phyloP scores from a whole-genome alignment of 306 rosid genomes.

The Prunus salicina region DNA sequence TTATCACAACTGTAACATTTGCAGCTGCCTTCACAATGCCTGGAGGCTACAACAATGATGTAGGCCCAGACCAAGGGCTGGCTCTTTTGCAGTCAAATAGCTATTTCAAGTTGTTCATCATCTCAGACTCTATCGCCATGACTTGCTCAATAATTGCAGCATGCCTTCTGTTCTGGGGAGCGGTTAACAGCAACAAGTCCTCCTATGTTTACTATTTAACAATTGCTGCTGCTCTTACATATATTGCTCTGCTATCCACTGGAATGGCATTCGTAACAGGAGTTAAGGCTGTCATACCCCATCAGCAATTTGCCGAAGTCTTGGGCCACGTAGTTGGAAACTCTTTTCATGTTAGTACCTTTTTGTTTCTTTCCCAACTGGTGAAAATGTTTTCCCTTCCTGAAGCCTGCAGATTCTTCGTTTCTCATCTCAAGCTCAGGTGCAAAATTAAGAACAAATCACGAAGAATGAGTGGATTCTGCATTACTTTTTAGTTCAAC shows the following conservation, averaged over 20 bases:
- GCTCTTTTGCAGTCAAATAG: neutral
- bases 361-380: neutral
- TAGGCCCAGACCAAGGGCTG: neutral
- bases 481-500: neutral
- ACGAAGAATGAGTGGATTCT: neutral
- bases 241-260: neutral
- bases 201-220: neutral
- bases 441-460: too few relatives aligned
- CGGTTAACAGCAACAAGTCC: neutral
- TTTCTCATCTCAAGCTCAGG: too few relatives aligned
- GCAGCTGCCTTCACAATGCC: slow-evolving; percentile 9
- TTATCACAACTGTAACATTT: neutral
- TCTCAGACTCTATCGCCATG: neutral
- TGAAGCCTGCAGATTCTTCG: too few relatives aligned
- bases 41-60: neutral
- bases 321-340: too few relatives aligned
- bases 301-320: neutral
- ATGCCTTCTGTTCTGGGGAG: slow-evolving; percentile 1
- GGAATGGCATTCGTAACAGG: neutral
- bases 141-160: neutral
- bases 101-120: neutral
- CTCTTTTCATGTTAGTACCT: neutral
- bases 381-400: too few relatives aligned
- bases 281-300: neutral
- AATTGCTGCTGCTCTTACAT: neutral